Percentiles rank a stretch among this genome's conserved stretches.
These are phyloP conservation scores for Salvia miltiorrhiza DNA, from an alignment of 257 asterid species.

Conservation along the genomic window DNA sequence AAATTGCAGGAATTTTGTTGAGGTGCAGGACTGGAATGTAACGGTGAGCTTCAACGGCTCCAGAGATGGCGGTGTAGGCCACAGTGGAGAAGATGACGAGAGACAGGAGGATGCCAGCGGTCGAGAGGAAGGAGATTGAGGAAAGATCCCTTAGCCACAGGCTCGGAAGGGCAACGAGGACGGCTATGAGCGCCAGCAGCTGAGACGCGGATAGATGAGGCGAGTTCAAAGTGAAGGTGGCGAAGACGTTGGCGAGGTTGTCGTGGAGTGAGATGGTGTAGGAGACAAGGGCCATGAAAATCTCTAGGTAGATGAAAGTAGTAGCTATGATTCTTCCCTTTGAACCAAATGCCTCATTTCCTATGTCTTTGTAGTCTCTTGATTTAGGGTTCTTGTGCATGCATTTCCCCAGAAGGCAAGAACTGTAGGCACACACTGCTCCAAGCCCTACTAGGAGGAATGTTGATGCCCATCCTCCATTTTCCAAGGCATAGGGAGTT, in stretches of 20 bases:
- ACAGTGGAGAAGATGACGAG: conserved; percentile 43
- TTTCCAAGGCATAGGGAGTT: conserved; percentile 69
- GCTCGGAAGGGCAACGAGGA: conserved; percentile 69
- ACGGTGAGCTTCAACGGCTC: conserved; percentile 41
- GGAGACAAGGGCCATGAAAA: conserved; percentile 83
- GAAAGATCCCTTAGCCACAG: conserved; percentile 74
- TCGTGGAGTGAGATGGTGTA: conserved; percentile 80
- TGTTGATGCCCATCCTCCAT: conserved; percentile 69
- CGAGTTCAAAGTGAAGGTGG: conserved; percentile 28
- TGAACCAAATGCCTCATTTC: conserved; percentile 58
- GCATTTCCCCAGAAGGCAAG: conserved; percentile 60
- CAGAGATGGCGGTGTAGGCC: conserved; percentile 48
- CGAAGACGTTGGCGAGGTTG: conserved; percentile 49
- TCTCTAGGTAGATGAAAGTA: conserved; percentile 51
- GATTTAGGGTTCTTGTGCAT: conserved; percentile 39
- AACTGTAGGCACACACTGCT: conserved; percentile 39
- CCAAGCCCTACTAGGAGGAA: conserved; percentile 59
- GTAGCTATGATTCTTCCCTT: conserved; percentile 52
- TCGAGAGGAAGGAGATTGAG: conserved; percentile 65
- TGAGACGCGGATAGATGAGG: conserved; percentile 44
- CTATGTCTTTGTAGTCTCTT: conserved; percentile 68
- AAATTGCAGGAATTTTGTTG: conserved; percentile 48
- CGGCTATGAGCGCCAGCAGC: conserved; percentile 45
- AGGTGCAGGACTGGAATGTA: conserved; percentile 36
- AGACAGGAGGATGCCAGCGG: conserved; percentile 61